Percentiles rank a stretch among this genome's conserved stretches.
These are phyloP conservation scores for Paecilomyces niveus DNA, from an alignment of 2,329 filamentous ascomycete genomes.

Conservation along the genomic window DNA sequence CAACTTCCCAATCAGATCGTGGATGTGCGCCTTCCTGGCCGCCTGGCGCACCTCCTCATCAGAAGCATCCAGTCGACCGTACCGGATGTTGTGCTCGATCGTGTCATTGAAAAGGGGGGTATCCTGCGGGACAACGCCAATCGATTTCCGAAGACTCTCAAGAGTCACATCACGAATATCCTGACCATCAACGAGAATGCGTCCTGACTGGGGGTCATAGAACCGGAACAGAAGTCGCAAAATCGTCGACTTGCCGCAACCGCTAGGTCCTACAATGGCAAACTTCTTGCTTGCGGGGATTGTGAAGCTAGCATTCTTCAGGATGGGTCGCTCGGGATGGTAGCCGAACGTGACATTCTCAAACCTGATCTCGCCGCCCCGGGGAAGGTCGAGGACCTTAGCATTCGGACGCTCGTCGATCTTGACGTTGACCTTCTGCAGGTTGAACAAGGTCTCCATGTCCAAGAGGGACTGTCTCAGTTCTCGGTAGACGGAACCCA, in stretches of 20 bases:
- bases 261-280: conserved; percentile 88
- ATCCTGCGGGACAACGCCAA: conserved; percentile 95
- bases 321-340: conserved; percentile 74
- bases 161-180: conserved; percentile 78
- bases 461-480: conserved; percentile 89
- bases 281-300: conserved; percentile 96
- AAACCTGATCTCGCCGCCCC: conserved; percentile 84
- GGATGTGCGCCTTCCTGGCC: conserved; percentile 74
- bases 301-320: conserved; percentile 75
- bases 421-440: conserved; percentile 90
- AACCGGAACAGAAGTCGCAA: conserved; percentile 86
- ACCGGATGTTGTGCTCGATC: conserved; percentile 90
- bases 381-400: conserved; percentile 61
- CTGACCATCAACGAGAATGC: conserved; percentile 87
- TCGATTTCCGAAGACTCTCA: conserved; percentile 73
- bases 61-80: conserved; percentile 73
- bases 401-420: conserved; percentile 73
- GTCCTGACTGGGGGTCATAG: conserved; percentile 80
- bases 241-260: conserved; percentile 93
- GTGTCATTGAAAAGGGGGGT: conserved; percentile 96
- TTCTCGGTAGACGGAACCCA: conserved; percentile 96
- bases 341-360: conserved; percentile 96
- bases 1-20: conserved; percentile 71
- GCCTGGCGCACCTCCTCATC: conserved; percentile 67
- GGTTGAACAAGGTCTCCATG: conserved; percentile 96